Percentiles rank a stretch among this genome's conserved stretches.
Conservation (phyloP, 1,284 basidiomycete genomes). For the Rhodofomes roseus region DNA sequence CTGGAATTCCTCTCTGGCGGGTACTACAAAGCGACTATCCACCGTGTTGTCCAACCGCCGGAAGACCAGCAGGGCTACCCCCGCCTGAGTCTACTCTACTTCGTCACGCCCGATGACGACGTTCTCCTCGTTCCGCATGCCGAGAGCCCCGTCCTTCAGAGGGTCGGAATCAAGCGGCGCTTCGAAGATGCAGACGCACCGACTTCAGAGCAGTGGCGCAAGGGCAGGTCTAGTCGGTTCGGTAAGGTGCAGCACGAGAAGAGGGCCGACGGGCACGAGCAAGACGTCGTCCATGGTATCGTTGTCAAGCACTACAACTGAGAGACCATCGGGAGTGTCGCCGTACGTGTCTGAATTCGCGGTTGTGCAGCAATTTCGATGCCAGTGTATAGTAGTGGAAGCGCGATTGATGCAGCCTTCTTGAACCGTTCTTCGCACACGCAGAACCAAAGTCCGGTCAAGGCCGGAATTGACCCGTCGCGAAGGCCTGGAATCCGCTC, state of each 20-base stretch:
- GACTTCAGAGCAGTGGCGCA: conserved; percentile 35
- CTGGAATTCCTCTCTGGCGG: conserved; percentile 54
- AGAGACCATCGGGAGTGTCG: too few relatives aligned
- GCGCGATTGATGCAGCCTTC: too few relatives aligned
- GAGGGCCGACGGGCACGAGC: conserved; percentile 37
- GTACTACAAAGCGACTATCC: conserved; percentile 34
- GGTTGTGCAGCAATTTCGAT: too few relatives aligned
- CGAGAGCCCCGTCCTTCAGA: conserved; percentile 38
- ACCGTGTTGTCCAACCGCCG: conserved; percentile 42
- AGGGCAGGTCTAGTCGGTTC: conserved; percentile 31
- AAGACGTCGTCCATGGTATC: conserved; percentile 41
- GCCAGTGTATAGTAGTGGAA: too few relatives aligned
- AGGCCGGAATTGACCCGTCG: too few relatives aligned
- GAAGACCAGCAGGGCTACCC: conserved; percentile 43
- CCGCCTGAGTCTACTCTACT: conserved; percentile 53
- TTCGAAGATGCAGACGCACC: conserved; percentile 31
- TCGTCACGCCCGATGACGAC: conserved; percentile 27
- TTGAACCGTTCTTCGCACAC: too few relatives aligned
- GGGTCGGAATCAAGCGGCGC: conserved; percentile 27
- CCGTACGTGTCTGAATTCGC: too few relatives aligned
- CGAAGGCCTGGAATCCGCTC: too few relatives aligned
- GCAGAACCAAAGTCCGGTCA: too few relatives aligned
- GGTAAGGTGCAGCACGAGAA: conserved; percentile 28
- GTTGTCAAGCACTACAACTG: conserved; percentile 40
- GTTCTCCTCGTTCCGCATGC: conserved; percentile 34